A percentile compares a stretch with the other conserved stretches of the same genome.
Conservation (phyloP, 2,329 filamentous ascomycete species). For the Neophaeococcomyces mojaviensis region DNA sequence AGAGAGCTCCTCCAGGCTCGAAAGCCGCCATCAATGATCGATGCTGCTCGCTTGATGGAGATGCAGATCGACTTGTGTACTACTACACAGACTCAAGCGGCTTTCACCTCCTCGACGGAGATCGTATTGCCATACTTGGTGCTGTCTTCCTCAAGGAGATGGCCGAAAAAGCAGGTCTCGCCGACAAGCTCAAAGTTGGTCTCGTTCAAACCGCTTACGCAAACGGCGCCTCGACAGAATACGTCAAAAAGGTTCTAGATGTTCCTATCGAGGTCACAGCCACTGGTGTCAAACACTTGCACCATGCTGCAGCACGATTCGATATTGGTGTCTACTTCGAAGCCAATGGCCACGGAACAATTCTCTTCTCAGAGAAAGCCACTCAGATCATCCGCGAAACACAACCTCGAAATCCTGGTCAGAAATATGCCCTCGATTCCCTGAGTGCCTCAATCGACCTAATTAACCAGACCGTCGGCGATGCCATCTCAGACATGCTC, state of each 20-base stretch:
- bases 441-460: constrained; percentile 77
- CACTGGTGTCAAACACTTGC: constrained; percentile 94
- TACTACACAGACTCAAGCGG: constrained; percentile 80
- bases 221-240: constrained; percentile 89
- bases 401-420: constrained; percentile 81
- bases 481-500: constrained; percentile 91
- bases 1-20: constrained; percentile 76
- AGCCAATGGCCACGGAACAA: constrained; percentile 94
- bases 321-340: constrained; percentile 98
- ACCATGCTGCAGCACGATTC: constrained; percentile 91
- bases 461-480: constrained; percentile 97
- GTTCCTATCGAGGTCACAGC: constrained; percentile 88
- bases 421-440: constrained; percentile 80
- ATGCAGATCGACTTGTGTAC: constrained; percentile 92
- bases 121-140: constrained; percentile 90
- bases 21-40: constrained; percentile 69
- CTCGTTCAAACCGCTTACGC: constrained; percentile 97
- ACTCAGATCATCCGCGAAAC: constrained; percentile 69
- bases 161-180: constrained; percentile 68
- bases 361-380: constrained; percentile 84
- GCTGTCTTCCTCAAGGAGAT: constrained; percentile 91
- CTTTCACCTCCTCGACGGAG: constrained; percentile 90
- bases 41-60: constrained; percentile 86
- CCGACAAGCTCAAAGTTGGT: constrained; percentile 76
- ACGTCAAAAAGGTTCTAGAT: constrained; percentile 78